Evolutionary conservation across 169 alveolate genomes (phyloP).

Genomic region (Besnoitia besnoiti): DNA sequence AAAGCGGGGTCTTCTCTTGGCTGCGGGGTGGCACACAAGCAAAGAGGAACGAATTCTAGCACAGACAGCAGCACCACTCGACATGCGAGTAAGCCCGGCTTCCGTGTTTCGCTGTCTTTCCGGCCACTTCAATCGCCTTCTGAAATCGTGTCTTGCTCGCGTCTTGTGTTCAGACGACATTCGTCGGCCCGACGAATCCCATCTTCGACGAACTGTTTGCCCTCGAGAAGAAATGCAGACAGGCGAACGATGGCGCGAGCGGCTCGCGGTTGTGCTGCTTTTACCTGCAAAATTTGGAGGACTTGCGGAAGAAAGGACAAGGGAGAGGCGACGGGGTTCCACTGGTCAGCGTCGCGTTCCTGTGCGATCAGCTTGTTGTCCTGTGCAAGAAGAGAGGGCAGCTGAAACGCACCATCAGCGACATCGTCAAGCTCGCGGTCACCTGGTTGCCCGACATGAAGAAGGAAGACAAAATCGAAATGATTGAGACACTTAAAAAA

Average conservation of each 20-base stretch:
- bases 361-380: conserved; percentile 27
- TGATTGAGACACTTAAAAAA: conserved; percentile 40
- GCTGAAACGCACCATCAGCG: conserved; percentile 71
- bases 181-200: background rate
- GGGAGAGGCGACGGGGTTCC: background rate
- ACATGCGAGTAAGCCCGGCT: no score
- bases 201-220: conserved; percentile 52
- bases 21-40: no score
- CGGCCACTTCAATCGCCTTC: background rate
- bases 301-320: background rate
- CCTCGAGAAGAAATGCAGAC: conserved; percentile 72
- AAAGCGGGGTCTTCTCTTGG: no score
- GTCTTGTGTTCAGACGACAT: background rate
- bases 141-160: background rate
- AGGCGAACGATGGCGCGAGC: conserved; percentile 65
- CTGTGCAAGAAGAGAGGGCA: conserved; percentile 76
- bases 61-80: no score
- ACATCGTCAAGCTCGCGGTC: conserved; percentile 58
- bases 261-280: conserved; percentile 50
- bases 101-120: no score
- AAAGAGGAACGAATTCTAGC: no score
- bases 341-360: background rate
- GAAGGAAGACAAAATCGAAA: conserved; percentile 2
- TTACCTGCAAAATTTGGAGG: conserved; percentile 33
- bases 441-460: conserved; percentile 11